phyloP scores from a whole-genome alignment of 2,329 filamentous ascomycete genomes.

The Venturiaceae sp. region DNA sequence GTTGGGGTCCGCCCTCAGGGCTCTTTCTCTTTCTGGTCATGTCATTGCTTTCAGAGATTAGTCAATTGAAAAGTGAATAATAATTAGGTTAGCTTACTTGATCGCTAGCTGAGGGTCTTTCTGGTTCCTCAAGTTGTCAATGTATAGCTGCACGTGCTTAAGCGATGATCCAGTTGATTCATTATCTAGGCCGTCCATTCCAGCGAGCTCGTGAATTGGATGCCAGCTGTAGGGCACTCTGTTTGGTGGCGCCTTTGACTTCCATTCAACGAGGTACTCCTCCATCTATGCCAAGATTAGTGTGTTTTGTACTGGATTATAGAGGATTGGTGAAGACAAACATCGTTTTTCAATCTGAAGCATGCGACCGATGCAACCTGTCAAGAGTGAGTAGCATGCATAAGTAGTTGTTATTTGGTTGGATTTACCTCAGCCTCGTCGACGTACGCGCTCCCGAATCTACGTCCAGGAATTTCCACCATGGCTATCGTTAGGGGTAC shows the following conservation, averaged over 20 bases:
- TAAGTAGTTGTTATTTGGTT: not conserved
- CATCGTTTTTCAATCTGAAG: not conserved
- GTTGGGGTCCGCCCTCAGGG: not conserved
- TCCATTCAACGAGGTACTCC: slow-evolving; percentile 34
- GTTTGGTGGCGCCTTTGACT: slow-evolving; percentile 11
- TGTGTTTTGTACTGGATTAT: slow-evolving; percentile 2
- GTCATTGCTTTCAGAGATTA: not conserved
- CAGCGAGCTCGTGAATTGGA: slow-evolving; percentile 24
- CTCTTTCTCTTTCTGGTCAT: not conserved
- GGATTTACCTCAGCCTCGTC: slow-evolving; percentile 16
- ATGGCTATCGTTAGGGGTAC: slow-evolving; percentile 4
- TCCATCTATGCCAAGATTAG: slow-evolving; percentile 22
- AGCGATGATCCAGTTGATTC: slow-evolving; percentile 17
- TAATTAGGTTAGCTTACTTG: not conserved
- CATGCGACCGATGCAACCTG: not conserved
- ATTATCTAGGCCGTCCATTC: not conserved
- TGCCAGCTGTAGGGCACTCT: slow-evolving; percentile 33
- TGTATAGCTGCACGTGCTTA: slow-evolving; percentile 31
- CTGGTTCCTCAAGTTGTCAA: slow-evolving; percentile 17
- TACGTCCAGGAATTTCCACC: not conserved
- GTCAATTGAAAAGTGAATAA: not conserved
- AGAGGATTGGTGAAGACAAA: not conserved
- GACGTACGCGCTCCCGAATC: slow-evolving; percentile 13
- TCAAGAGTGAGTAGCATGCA: not conserved
- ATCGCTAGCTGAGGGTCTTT: not conserved